Conservation (phyloP, 371 early-diverging fungal species). For the Mortierella sp. region DNA sequence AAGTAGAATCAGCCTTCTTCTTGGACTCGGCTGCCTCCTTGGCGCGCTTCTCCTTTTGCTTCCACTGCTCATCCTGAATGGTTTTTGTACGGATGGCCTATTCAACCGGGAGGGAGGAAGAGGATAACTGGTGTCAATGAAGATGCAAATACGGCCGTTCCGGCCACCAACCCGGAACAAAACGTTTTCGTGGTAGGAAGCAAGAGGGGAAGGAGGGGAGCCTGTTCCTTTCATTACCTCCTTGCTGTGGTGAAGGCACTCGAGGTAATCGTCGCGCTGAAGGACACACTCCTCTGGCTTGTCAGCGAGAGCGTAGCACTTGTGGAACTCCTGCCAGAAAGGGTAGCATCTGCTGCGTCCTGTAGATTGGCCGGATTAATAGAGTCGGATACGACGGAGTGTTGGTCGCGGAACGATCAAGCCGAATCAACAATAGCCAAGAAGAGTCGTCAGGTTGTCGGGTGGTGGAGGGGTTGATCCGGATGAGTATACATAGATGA, state of each 20-base stretch:
- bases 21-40: slow-evolving; percentile 57
- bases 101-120: not conserved
- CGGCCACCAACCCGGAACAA: not conserved
- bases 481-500: too few species aligned
- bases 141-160: not conserved
- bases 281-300: slow-evolving; percentile 75
- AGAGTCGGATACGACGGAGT: too few species aligned
- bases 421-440: too few species aligned
- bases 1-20: slow-evolving; percentile 65
- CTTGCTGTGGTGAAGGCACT: slow-evolving; percentile 87
- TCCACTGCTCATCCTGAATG: slow-evolving; percentile 68
- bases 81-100: slow-evolving; percentile 69
- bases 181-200: too few species aligned
- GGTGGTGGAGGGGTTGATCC: not conserved
- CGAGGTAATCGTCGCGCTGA: slow-evolving; percentile 83
- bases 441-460: not conserved
- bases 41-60: slow-evolving; percentile 67
- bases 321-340: slow-evolving; percentile 88
- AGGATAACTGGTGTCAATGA: not conserved
- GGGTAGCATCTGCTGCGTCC: slow-evolving; percentile 87
- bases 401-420: too few species aligned
- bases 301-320: slow-evolving; percentile 82
- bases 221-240: slow-evolving; percentile 61
- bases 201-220: not conserved
- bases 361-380: slow-evolving; percentile 44